Evolutionary conservation across 441 rosid species (phyloP).

Genomic region (Capsella rubella): DNA sequence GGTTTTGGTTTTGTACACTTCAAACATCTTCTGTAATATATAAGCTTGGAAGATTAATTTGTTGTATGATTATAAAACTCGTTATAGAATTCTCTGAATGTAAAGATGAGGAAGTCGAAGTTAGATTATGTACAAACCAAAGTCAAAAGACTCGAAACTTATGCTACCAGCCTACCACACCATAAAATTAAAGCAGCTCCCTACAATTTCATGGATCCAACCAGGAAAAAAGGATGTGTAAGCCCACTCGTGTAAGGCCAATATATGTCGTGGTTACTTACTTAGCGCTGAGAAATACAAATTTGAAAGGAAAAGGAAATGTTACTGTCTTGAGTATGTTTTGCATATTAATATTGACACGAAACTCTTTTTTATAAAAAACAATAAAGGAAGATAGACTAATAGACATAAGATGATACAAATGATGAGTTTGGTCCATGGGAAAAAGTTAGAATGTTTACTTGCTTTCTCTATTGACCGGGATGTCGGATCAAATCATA

Average conservation of each 20-base stretch:
- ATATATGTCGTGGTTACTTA: background rate
- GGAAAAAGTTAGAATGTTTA: background rate
- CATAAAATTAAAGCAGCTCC: background rate
- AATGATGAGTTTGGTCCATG: slow-evolving; percentile 28
- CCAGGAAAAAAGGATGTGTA: background rate
- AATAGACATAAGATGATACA: background rate
- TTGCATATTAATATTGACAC: background rate
- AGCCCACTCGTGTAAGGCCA: slow-evolving; percentile 3
- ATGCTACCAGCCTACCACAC: background rate
- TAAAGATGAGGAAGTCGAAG: background rate
- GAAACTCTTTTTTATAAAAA: background rate
- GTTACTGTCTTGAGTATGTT: background rate
- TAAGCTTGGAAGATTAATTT: slow-evolving; percentile 15
- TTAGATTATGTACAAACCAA: background rate
- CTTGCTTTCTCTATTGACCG: slow-evolving; percentile 4
- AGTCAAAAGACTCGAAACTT: background rate
- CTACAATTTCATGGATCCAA: background rate
- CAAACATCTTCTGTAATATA: slow-evolving; percentile 17
- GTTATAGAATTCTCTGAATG: background rate
- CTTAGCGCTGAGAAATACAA: background rate
- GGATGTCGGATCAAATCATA: slow-evolving; percentile 11
- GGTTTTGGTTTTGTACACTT: slow-evolving; percentile 17
- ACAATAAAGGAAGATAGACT: background rate
- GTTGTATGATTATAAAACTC: background rate
- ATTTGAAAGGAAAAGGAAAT: background rate